These are phyloP conservation scores for Funneliformis mosseae DNA, from an alignment of 192 early-diverging fungal genomes.

Conservation along the genomic window DNA sequence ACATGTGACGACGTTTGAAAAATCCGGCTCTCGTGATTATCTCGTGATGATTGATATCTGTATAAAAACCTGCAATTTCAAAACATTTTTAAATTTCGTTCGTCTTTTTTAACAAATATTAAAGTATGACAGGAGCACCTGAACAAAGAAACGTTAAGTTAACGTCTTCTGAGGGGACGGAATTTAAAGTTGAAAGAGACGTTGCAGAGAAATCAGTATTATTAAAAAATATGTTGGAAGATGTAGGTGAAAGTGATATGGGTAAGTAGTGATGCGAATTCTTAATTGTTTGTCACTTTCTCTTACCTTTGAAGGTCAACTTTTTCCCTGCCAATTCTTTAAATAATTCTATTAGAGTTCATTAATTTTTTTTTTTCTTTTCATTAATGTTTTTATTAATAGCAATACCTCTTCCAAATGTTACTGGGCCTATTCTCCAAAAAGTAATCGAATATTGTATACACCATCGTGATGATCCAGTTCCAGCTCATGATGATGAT, in stretches of 20 bases:
- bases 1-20: not conserved
- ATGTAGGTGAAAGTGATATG: conserved; percentile 66
- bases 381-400: not conserved
- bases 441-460: conserved; percentile 90
- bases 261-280: conserved; percentile 27
- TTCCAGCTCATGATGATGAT: conserved; percentile 58
- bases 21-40: not conserved
- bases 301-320: too few relatives aligned
- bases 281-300: not conserved
- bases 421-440: conserved; percentile 82
- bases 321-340: too few relatives aligned
- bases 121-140: not conserved
- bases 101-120: not conserved
- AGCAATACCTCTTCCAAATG: conserved; percentile 88
- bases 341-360: too few relatives aligned
- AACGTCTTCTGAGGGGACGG: conserved; percentile 53
- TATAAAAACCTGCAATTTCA: too few relatives aligned
- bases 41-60: too few relatives aligned
- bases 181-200: conserved; percentile 60
- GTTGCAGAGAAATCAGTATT: conserved; percentile 73
- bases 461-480: conserved; percentile 72
- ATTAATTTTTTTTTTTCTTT: too few relatives aligned
- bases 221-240: conserved; percentile 79
- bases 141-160: conserved; percentile 40
- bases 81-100: not conserved